Evolutionary conservation across 345 rosid genomes (phyloP), one percentile per base, ranked within the genome.

Genomic region (Eucalyptus globulus): DNA sequence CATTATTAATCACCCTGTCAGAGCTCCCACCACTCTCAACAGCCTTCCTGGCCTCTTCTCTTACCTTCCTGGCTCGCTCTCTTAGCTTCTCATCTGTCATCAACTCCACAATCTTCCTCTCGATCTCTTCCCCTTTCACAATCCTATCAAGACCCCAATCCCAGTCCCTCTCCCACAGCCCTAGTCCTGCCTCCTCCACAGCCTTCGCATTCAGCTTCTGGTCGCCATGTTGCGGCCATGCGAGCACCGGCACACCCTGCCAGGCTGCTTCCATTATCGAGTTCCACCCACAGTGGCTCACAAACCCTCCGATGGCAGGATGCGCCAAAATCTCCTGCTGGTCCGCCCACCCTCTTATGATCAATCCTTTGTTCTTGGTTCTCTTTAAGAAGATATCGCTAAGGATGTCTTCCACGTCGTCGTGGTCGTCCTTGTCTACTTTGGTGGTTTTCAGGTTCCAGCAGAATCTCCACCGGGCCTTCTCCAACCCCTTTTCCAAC

Each of bases 181-280:
- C 95, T 87, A 91, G 60, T 56, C 92, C 93, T 29, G 87, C 54
- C 22, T 31, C 69, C 87, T 89, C 93, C 85, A 91, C 86, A 24
- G 87, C 76, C 80, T 91, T 91, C 8, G 94, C 94, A 49, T 92
- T 93, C 60, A 90, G 29, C 87, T 87, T 91, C 87, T 94, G 94
- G 87, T 95, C 94, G n/a, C 95, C 96, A 7, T 80, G 40, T 12
- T 87, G 89, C 1, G 95, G 93, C 94, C 95, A 94, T 1, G 91
- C 94, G n/a, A 94, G 90, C 86, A 93, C 16, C 5, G 87, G 90
- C 34, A 93, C 91, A 17, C 95, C 95, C 45, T 69, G 80, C 92
- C 89, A 44, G 8, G 92, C 92, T 6, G 94, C 94, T 90, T 95
- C 96, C 44, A 87, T 50, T 87, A 91, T 91, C 24, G 96, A 94